Evolutionary conservation across 129 eudicot genomes (phyloP).

Genomic region (Pseudognaphalium luteoalbum): DNA sequence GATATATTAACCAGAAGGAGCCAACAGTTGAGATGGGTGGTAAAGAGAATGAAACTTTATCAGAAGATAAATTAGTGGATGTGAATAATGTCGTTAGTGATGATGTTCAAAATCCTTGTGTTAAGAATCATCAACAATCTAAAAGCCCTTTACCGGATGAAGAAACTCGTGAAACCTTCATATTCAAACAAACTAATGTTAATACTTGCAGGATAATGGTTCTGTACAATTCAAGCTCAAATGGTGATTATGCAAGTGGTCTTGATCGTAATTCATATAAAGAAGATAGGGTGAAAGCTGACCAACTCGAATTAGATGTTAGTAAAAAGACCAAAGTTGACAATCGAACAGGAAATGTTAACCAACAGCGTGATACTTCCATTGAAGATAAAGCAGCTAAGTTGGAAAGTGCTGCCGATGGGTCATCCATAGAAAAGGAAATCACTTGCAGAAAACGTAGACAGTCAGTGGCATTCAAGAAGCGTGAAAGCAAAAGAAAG

Average conservation of each 20-base stretch:
- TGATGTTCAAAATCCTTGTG: slow-evolving; percentile 19
- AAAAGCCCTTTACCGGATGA: not conserved
- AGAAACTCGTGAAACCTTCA: slow-evolving; percentile 19
- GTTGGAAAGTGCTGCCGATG: slow-evolving; percentile 3
- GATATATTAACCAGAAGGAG: slow-evolving; percentile 19
- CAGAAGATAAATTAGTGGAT: slow-evolving; percentile 18
- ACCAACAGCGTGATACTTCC: slow-evolving; percentile 17
- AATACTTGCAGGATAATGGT: slow-evolving; percentile 27
- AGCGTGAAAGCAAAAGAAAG: slow-evolving; percentile 20
- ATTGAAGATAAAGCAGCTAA: slow-evolving; percentile 7
- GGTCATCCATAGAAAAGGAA: slow-evolving; percentile 18
- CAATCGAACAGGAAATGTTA: slow-evolving; percentile 14
- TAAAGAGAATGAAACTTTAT: slow-evolving; percentile 20
- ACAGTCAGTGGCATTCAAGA: slow-evolving; percentile 19
- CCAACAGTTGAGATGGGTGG: slow-evolving; percentile 9
- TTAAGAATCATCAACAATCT: slow-evolving; percentile 11
- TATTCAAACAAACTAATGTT: slow-evolving; percentile 13
- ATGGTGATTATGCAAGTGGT: slow-evolving; percentile 16
- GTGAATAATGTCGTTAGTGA: not conserved
- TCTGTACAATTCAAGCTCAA: slow-evolving; percentile 23
- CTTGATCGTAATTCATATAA: slow-evolving; percentile 2
- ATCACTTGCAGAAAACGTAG: slow-evolving; percentile 4
- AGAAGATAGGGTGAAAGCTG: slow-evolving; percentile 15
- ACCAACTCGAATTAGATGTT: slow-evolving; percentile 12
- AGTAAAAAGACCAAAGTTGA: slow-evolving; percentile 20